phyloP scores from a whole-genome alignment of 2,329 filamentous ascomycete genomes.

The Alternaria infectoria region DNA sequence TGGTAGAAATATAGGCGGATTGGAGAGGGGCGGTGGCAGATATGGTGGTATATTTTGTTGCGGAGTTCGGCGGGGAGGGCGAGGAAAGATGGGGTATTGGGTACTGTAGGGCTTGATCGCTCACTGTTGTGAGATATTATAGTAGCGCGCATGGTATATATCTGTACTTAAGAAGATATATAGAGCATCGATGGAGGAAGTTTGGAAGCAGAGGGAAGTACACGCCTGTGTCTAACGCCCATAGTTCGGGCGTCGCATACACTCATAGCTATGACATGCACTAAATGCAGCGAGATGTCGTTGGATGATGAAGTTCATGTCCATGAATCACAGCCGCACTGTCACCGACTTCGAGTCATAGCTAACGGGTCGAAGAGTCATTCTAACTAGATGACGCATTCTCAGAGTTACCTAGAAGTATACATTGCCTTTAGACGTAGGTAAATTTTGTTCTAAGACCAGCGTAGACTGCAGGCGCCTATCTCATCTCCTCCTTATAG shows the following conservation, averaged over 20 bases:
- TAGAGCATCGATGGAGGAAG: no score
- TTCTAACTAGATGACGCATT: neutral
- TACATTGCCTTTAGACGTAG: no score
- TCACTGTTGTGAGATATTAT: no score
- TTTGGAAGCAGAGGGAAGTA: no score
- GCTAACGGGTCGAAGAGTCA: neutral
- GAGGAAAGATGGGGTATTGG: neutral
- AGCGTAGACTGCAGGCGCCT: neutral
- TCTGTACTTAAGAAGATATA: no score
- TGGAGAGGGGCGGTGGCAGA: neutral
- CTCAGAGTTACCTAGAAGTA: no score
- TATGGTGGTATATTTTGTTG: neutral
- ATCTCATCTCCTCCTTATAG: neutral
- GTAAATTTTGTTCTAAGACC: neutral
- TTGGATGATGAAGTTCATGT: no score
- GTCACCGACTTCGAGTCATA: neutral
- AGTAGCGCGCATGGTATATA: no score
- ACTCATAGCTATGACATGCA: no score
- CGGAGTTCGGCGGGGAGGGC: neutral
- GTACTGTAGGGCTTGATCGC: fast-evolving
- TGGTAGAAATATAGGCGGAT: neutral
- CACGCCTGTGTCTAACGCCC: no score
- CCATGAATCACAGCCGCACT: neutral
- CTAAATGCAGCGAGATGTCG: no score
- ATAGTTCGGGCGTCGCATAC: no score